A percentile compares a stretch with the other conserved stretches of the same genome.
phyloP scores from a whole-genome alignment of 345 rosid species.

The Eutrema yunnanense region DNA sequence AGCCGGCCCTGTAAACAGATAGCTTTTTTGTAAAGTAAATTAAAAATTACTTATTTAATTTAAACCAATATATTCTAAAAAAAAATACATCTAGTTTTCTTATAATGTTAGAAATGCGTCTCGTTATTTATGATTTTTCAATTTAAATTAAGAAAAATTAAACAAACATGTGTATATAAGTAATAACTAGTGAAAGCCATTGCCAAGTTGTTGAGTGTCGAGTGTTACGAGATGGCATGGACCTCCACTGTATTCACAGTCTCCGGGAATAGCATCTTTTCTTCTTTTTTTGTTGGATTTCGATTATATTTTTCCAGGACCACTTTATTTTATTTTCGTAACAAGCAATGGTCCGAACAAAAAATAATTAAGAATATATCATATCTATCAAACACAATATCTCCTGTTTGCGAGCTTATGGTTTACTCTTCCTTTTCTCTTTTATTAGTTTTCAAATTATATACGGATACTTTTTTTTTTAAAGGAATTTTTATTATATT shows the following conservation, averaged over 20 bases:
- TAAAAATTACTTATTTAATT: no score
- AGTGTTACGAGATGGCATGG: slow-evolving; percentile 23
- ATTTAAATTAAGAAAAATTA: not conserved
- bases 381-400: not conserved
- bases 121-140: not conserved
- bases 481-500: no score
- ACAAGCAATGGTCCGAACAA: not conserved
- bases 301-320: slow-evolving; percentile 1
- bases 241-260: slow-evolving; percentile 17
- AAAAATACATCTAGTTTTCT: not conserved
- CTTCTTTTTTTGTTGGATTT: slow-evolving; percentile 1
- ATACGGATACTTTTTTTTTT: not conserved
- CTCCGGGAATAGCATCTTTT: slow-evolving; percentile 17
- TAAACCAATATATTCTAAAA: no score
- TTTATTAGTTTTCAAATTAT: not conserved
- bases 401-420: not conserved
- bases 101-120: not conserved
- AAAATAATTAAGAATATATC: not conserved
- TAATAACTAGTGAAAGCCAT: not conserved
- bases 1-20: no score
- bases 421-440: not conserved
- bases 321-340: not conserved
- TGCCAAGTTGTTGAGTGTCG: slow-evolving; percentile 7
- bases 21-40: not conserved
- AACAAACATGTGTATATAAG: not conserved